Evolutionary conservation across 768 basidiomycete genomes (phyloP), one percentile per base, ranked within the genome.

Genomic region (Tulasnella sp.): DNA sequence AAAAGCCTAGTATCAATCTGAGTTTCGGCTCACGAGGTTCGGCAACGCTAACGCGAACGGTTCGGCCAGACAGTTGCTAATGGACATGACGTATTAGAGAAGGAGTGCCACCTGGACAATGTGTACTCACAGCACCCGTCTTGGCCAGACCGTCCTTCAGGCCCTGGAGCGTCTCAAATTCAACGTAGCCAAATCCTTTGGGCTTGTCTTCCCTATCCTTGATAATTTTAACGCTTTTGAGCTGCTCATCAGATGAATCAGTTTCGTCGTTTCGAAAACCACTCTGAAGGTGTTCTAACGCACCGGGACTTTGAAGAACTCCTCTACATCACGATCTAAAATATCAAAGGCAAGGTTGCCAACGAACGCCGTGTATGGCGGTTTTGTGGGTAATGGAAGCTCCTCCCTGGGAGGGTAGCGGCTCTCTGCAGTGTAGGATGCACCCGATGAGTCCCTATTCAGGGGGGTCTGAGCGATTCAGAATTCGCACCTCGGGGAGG

Each of bases 171-270:
- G 91, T 91, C n/a, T 87, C 88, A 81, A 99, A 99, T 82, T 99
- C 97, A 77, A 98, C 90, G 82, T 99, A 99, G 40, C 97, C 97
- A 84, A 98, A 99, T 0, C 97, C 97, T 83, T 98, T 98, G 25
- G 96, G 94, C 82, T 94, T 95, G 70, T 96, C 96, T 73, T 96
- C 96, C 77, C 89, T 88, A 80, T 96, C 96, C 81, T 88, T 91
- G 83, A 99, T 97, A 78, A 99, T 93, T 85, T 98, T 96, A 79
- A 94, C 88, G 25, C 91, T 90, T 82, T 92, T 92, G 78, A 90
- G 87, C 92, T 94, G 80, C 25, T 42, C 17, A 38, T 29, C 22
- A 25, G 70, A 29, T 36, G 58, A 17, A 29, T 25, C 38, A 36
- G 40, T 14, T 37, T 67, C 29, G 67, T 42, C 1, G 14, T 38